Evolutionary conservation across 2,329 filamentous ascomycete species (phyloP).

Genomic region (Aspergillus fumigatiaffinis): DNA sequence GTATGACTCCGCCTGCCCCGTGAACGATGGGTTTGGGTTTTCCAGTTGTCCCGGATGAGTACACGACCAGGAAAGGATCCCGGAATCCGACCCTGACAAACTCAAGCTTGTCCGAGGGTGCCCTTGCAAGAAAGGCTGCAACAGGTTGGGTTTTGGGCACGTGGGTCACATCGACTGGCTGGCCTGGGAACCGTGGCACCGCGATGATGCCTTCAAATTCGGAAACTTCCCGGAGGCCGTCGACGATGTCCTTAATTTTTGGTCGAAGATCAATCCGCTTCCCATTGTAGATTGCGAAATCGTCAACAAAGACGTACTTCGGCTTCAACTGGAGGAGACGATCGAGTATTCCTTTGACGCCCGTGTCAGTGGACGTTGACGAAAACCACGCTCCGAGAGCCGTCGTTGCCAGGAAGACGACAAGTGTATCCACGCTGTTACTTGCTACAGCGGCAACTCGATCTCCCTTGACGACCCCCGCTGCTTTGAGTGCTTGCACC

Average conservation of each 20-base stretch:
- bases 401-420: slow-evolving; percentile 65
- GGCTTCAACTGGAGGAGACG: slow-evolving; percentile 71
- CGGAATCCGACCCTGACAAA: slow-evolving; percentile 64
- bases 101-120: slow-evolving; percentile 35
- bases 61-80: slow-evolving; percentile 74
- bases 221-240: slow-evolving; percentile 56
- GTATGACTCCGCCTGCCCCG: slow-evolving; percentile 44
- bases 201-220: slow-evolving; percentile 63
- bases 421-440: slow-evolving; percentile 70
- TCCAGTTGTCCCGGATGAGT: slow-evolving; percentile 76
- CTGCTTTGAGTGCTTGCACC: slow-evolving; percentile 62
- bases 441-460: slow-evolving; percentile 70
- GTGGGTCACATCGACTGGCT: slow-evolving; percentile 55
- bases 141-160: slow-evolving; percentile 47
- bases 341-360: slow-evolving; percentile 71
- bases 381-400: slow-evolving; percentile 73
- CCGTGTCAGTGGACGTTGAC: slow-evolving; percentile 78
- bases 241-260: slow-evolving; percentile 66
- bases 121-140: slow-evolving; percentile 36
- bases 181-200: slow-evolving; percentile 59
- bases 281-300: slow-evolving; percentile 74
- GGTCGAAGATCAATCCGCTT: slow-evolving; percentile 66
- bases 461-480: slow-evolving; percentile 67
- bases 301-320: slow-evolving; percentile 79
- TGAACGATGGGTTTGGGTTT: slow-evolving; percentile 84